These are phyloP conservation scores for Talaromyces nanjingensis DNA, from an alignment of 495 filamentous ascomycete species.

Conservation along the genomic window DNA sequence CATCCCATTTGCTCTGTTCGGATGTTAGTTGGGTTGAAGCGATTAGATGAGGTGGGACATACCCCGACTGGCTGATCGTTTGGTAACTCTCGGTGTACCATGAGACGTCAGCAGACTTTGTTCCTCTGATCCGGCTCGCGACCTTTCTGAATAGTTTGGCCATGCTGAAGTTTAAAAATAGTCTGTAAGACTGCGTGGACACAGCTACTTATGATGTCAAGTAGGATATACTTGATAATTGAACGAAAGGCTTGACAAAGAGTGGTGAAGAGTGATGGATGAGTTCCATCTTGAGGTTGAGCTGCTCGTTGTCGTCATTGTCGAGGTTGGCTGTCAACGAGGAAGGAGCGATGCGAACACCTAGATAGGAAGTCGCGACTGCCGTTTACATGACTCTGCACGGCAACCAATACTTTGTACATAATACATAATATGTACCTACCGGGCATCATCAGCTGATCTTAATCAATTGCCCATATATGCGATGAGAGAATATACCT, in stretches of 20 bases:
- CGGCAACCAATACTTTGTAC: too few relatives aligned
- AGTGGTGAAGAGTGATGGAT: background rate
- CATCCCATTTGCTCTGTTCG: background rate
- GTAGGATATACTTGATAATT: background rate
- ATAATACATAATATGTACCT: too few relatives aligned
- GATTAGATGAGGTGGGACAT: background rate
- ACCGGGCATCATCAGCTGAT: too few relatives aligned
- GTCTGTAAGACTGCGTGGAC: background rate
- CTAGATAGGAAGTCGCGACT: background rate
- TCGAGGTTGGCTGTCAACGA: background rate
- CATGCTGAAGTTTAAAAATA: background rate
- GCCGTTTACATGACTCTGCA: too few relatives aligned
- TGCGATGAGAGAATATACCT: too few relatives aligned
- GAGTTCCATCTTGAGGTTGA: background rate
- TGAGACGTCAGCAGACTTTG: background rate
- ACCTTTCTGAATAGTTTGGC: constrained; percentile 3
- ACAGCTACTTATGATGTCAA: background rate
- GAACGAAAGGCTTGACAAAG: background rate
- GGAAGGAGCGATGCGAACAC: background rate
- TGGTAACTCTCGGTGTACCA: background rate
- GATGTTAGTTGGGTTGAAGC: background rate
- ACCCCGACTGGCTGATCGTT: background rate
- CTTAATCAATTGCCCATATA: too few relatives aligned
- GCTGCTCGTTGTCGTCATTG: background rate
- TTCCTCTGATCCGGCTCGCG: background rate